A percentile compares a stretch with the other conserved stretches of the same genome.
phyloP scores from a whole-genome alignment of 768 basidiomycete species.

The Mycena haematopus region DNA sequence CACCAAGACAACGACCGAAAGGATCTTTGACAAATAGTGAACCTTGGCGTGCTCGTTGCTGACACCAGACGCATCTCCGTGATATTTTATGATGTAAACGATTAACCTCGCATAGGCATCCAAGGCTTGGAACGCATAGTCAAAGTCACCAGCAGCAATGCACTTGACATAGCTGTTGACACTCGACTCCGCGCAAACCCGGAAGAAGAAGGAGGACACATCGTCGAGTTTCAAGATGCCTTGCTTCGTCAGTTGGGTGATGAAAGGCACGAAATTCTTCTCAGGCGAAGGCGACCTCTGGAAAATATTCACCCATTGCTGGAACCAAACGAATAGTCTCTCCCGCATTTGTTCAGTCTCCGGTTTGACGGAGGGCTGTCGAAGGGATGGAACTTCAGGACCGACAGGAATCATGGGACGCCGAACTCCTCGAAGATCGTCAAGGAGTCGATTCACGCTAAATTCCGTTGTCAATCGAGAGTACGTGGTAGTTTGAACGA shows the following conservation, averaged over 20 bases:
- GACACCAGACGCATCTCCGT: constrained; percentile 91
- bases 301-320: constrained; percentile 96
- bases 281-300: constrained; percentile 90
- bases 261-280: constrained; percentile 94
- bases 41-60: constrained; percentile 96
- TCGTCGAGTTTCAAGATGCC: constrained; percentile 97
- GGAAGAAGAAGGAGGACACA: constrained; percentile 96
- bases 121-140: constrained; percentile 86
- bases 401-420: constrained; percentile 51
- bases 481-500: constrained; percentile 1
- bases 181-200: constrained; percentile 94
- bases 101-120: constrained; percentile 96
- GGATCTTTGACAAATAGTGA: constrained; percentile 94
- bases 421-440: constrained; percentile 78
- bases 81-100: constrained; percentile 98
- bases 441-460: constrained; percentile 75
- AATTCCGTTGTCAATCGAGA: constrained; percentile 15
- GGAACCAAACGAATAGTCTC: constrained; percentile 81
- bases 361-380: constrained; percentile 62
- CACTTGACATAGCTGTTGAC: constrained; percentile 87
- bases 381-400: constrained; percentile 46
- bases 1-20: constrained; percentile 96
- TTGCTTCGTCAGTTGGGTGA: constrained; percentile 96
- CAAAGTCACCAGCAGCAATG: constrained; percentile 72
- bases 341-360: constrained; percentile 80